Conservation (phyloP, 148 eudicot genomes). For the Agrostemma githago region DNA sequence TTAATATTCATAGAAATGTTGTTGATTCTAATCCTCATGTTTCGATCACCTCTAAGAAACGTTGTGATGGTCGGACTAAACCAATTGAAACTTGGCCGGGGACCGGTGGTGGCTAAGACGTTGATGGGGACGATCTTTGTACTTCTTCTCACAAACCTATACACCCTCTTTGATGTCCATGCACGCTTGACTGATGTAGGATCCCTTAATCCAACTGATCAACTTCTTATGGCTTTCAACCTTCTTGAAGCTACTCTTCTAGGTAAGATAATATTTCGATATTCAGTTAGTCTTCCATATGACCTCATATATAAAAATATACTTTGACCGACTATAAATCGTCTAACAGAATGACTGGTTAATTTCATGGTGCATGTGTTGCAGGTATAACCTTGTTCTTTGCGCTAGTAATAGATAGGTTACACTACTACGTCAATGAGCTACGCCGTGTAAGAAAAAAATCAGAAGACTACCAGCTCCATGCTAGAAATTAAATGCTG, state of each 20-base stretch:
- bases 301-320: not conserved
- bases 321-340: not conserved
- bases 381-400: constrained; percentile 54
- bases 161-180: constrained; percentile 29
- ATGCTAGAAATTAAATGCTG: not conserved
- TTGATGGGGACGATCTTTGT: constrained; percentile 41
- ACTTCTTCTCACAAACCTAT: constrained; percentile 39
- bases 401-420: constrained; percentile 46
- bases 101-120: constrained; percentile 45
- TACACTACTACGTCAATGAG: constrained; percentile 53
- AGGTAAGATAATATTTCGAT: constrained; percentile 24
- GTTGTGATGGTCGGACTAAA: constrained; percentile 35
- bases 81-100: constrained; percentile 45
- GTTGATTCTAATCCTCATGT: constrained; percentile 37
- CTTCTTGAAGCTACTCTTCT: constrained; percentile 61
- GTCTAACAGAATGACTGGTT: not conserved
- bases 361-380: not conserved
- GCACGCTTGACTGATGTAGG: constrained; percentile 30
- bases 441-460: constrained; percentile 37
- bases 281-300: not conserved
- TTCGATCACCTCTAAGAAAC: constrained; percentile 47
- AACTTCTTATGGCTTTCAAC: constrained; percentile 54
- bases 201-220: constrained; percentile 51
- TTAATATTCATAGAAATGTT: constrained; percentile 39
- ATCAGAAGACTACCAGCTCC: constrained; percentile 23